Evolutionary conservation across 768 basidiomycete species (phyloP), one percentile per base, ranked within the genome.

Genomic region (Kwoniella europaea): DNA sequence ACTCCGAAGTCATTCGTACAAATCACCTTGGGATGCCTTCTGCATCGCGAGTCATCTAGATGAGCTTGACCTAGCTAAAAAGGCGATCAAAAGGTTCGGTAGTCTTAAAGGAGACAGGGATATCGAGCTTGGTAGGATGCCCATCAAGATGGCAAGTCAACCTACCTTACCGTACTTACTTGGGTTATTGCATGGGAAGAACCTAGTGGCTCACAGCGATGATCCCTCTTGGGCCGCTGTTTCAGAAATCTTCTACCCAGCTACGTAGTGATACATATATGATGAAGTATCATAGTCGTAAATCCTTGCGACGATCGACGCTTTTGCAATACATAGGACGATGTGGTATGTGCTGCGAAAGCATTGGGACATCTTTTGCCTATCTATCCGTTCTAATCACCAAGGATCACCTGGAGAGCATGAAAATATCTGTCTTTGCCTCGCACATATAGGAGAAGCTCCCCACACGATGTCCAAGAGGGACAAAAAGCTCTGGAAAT

Each of bases 41-140:
- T 63, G 46, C 50, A 43, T 52, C n/a, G 46, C 62, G 5, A 63
- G 62, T 52, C 46, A 63, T 63, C 12, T 22, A 46, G n/a, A 63
- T 16, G 62, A 63, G 22, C 12, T 27, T 18, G n/a, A 22, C 24
- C 10, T 63, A 20, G 44, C 62, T 4, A 52, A 18, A 16, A 27
- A 52, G n/a, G 62, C 62, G 16, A 20, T 63, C 5, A 50, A 27
- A 22, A 27, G 15, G 10, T 24, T 63, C 9, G 62, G 22, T 4
- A 12, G 22, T 10, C 43, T 50, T 2, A 27, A 1, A 22, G 22
- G 4, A 1, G 6, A 18, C 7, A 56, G 5, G 18, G 22, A 56
- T 16, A 24, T 27, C 12, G n/a, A 56, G 22, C 55, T 56, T 13
- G 24, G 55, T 13, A 56, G 13, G 24, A n/a, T 56, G 12, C 12